Evolutionary conservation across 306 rosid species (phyloP).

Genomic region (Macrotyloma uniflorum): DNA sequence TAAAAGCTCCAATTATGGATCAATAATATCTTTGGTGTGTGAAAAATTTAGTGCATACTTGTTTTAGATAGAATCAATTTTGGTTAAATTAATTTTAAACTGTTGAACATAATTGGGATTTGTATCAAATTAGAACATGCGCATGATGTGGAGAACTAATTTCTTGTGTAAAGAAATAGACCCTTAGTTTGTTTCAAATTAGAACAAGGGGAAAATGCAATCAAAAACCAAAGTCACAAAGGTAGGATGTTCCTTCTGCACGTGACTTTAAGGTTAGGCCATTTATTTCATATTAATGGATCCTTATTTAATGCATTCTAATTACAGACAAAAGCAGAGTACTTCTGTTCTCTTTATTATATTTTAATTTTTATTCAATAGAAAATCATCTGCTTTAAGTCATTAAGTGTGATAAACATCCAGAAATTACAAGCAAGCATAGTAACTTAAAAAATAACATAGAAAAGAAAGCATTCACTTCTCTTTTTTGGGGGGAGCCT

Average conservation of each 20-base stretch:
- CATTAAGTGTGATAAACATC: neutral
- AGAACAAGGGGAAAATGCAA: neutral
- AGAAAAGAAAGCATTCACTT: neutral
- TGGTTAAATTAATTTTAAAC: neutral
- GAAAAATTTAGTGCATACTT: too few relatives aligned
- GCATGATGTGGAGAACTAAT: neutral
- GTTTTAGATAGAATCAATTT: too few relatives aligned
- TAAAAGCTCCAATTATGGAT: too few relatives aligned
- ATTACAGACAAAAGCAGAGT: slow-evolving; percentile 4
- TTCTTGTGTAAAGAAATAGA: neutral
- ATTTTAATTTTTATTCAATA: neutral
- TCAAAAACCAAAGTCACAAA: slow-evolving; percentile 1
- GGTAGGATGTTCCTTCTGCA: neutral
- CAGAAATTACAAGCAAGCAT: slow-evolving; percentile 6
- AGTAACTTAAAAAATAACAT: neutral
- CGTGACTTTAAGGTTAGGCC: neutral
- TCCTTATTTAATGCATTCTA: neutral
- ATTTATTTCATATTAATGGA: neutral
- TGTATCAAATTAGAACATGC: neutral
- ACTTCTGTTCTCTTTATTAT: neutral
- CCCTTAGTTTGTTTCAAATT: neutral
- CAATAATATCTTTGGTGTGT: too few relatives aligned
- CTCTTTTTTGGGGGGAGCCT: too few relatives aligned
- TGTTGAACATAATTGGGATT: neutral
- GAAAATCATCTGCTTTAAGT: neutral